Evolutionary conservation across 345 rosid species (phyloP).

Genomic region (Brassica cretica): DNA sequence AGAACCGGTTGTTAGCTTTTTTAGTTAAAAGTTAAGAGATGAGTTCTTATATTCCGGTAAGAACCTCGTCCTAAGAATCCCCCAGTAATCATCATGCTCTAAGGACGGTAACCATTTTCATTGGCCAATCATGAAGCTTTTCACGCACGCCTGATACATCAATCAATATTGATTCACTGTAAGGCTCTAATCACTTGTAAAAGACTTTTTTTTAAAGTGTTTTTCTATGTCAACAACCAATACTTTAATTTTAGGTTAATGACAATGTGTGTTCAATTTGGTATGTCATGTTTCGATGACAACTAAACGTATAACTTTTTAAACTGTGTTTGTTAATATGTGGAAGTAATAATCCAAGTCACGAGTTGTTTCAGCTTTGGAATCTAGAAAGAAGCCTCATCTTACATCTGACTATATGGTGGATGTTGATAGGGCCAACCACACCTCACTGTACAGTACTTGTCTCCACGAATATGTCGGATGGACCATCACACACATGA

Average conservation of each 20-base stretch:
- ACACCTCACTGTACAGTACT: slow-evolving; percentile 16
- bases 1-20: no score
- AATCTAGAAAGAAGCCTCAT: slow-evolving; percentile 10
- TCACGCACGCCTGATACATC: no score
- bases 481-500: slow-evolving; percentile 28
- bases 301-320: neutral
- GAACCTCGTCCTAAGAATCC: no score
- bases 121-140: neutral
- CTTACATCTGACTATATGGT: slow-evolving; percentile 10
- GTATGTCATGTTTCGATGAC: neutral
- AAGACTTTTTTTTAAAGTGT: neutral
- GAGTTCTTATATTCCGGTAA: no score
- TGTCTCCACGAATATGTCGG: slow-evolving; percentile 14
- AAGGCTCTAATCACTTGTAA: slow-evolving; percentile 2
- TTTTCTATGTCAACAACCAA: slow-evolving; percentile 3
- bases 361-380: slow-evolving; percentile 27
- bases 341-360: neutral
- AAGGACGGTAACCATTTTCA: neutral
- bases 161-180: slow-evolving; percentile 1
- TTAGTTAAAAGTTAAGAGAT: no score
- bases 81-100: no score
- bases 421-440: slow-evolving; percentile 31
- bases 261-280: neutral
- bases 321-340: neutral
- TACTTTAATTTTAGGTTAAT: neutral